Base-by-base conservation (phyloP, 306 rosid genomes). In the Cucumis hystrix region DNA sequence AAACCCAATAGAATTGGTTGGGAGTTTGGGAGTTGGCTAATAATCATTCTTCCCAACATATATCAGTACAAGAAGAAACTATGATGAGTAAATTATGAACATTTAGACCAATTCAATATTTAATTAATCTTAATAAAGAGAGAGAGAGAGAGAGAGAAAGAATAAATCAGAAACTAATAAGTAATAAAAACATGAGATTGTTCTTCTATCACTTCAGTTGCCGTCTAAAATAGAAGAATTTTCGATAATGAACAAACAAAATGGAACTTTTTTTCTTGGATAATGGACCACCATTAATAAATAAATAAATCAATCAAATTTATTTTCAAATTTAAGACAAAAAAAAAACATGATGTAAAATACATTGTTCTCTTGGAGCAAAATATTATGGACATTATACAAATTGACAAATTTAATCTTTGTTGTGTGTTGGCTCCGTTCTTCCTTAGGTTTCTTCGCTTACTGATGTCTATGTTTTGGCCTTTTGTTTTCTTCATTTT, bases 241-340 rank as follows among this genome's bases (percentile, higher is more conserved):
- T 72, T 72, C 76, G 76, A 72, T 51, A 51, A 72, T 25, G 76
- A 51, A 72, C 76, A 72, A 72, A 51, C 60, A 72, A 49, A 49
- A 21, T 47, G 61, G 16, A 70, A 51, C 35, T 67, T 41, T 49
- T 51, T 21, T 51, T 47, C 23, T 51, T 49, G 21, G 45, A 10
- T 25, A 43, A 43, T 37, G 76, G 52, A 58, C 76, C 55, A 67
- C 17, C 17, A 51, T 12, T 51, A 72, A 28, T 15, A 49, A 71
- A 7, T n/a, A 33, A 33, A 33, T 33, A 3, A 33, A 33, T 2
- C 0, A 33, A 33, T 7, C 17, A 28, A 51, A 28, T 70, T 49
- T 23, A 71, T 23, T 49, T 15, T 0, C 76, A 49, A 72, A 5
- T 51, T 72, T 8, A 51, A 12, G 76, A 72, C 76, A 49, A 51